These are phyloP conservation scores for Boletus pseudopeckii DNA, from an alignment of 768 basidiomycete genomes.

Conservation along the genomic window DNA sequence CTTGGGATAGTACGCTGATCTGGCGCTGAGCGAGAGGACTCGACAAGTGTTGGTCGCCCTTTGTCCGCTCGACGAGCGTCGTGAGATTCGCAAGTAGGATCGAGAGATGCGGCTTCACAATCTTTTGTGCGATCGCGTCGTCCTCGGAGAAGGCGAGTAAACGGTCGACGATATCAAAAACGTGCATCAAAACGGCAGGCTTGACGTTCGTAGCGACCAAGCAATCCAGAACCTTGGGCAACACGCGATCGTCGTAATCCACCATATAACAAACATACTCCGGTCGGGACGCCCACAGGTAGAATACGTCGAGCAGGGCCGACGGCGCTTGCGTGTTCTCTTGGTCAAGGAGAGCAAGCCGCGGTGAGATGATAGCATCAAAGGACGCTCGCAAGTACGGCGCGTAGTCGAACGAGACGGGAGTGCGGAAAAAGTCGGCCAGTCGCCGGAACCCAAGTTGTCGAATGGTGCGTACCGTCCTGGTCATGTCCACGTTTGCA, in stretches of 20 bases:
- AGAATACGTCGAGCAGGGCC: conserved; percentile 80
- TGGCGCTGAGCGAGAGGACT: conserved; percentile 77
- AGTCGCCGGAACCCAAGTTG: conserved; percentile 84
- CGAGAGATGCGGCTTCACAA: conserved; percentile 70
- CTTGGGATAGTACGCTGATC: conserved; percentile 72
- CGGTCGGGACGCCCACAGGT: conserved; percentile 63
- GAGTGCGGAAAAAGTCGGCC: conserved; percentile 80
- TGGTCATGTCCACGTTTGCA: conserved; percentile 36
- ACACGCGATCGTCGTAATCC: conserved; percentile 58
- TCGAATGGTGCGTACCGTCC: conserved; percentile 59
- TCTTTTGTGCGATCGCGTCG: conserved; percentile 42
- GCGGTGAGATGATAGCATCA: conserved; percentile 72
- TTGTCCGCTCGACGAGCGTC: conserved; percentile 60
- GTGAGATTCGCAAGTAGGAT: conserved; percentile 70
- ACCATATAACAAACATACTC: conserved; percentile 64
- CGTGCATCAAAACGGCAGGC: conserved; percentile 69
- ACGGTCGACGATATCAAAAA: conserved; percentile 83
- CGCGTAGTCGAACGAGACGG: conserved; percentile 69
- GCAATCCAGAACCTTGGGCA: conserved; percentile 81
- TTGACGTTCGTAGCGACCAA: conserved; percentile 83
- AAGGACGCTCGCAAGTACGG: conserved; percentile 70
- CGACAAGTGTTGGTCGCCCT: conserved; percentile 45
- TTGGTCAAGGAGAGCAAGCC: conserved; percentile 64
- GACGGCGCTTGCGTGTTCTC: conserved; percentile 95
- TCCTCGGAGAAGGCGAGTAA: conserved; percentile 56